Evolutionary conservation across 305 asterid species (phyloP).

Genomic region (Withania somnifera): DNA sequence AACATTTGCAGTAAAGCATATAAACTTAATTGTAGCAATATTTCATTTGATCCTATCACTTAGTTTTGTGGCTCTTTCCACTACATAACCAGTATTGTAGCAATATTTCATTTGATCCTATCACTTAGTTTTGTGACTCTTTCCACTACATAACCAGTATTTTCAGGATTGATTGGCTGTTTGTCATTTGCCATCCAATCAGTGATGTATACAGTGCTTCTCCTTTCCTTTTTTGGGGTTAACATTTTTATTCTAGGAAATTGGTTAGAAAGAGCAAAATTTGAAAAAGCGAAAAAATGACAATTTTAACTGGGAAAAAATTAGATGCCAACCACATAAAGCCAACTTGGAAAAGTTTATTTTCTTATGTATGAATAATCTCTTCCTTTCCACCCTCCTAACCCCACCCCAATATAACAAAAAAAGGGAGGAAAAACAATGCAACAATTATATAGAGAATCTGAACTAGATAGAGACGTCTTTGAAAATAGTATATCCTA

Average conservation of each 20-base stretch:
- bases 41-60: not conserved
- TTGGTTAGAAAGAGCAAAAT: not conserved
- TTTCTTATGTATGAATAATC: not conserved
- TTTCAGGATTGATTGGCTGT: not conserved
- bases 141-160: not conserved
- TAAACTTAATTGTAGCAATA: not conserved
- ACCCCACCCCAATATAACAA: not conserved
- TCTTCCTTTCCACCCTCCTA: not conserved
- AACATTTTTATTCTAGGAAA: not conserved
- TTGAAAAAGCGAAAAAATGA: not conserved
- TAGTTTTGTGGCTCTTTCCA: not conserved
- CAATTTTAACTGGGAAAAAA: not conserved
- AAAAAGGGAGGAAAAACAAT: not conserved
- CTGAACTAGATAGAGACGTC: not conserved
- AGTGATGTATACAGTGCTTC: too few relatives aligned
- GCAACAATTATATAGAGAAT: not conserved
- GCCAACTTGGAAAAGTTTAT: not conserved
- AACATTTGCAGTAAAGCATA: not conserved
- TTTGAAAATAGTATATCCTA: not conserved
- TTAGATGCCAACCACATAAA: not conserved
- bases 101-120: too few relatives aligned
- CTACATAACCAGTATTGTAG: too few relatives aligned
- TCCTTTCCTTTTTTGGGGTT: too few relatives aligned
- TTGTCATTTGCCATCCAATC: too few relatives aligned
- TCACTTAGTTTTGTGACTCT: too few relatives aligned